These are phyloP conservation scores for Colletotrichum echinochloae DNA, from an alignment of 2,329 filamentous ascomycete genomes.

Conservation along the genomic window DNA sequence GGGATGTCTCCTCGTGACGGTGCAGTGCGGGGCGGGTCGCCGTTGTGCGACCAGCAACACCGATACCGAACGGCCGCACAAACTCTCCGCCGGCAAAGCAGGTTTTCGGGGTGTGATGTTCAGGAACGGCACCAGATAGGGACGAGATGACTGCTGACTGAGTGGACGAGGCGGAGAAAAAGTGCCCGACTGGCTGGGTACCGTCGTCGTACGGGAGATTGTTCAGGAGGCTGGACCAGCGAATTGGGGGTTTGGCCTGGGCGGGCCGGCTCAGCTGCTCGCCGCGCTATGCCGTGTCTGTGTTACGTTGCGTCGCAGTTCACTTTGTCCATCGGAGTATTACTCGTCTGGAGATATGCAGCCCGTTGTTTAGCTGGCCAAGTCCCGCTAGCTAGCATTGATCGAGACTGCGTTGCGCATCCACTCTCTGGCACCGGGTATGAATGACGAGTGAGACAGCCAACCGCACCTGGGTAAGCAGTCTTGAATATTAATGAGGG, in stretches of 20 bases:
- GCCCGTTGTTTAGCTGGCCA: constrained; percentile 19
- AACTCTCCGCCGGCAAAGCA: constrained; percentile 4
- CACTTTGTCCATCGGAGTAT: constrained; percentile 32
- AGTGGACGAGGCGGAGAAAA: neutral
- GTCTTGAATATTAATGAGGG: constrained; percentile 7
- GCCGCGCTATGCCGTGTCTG: constrained; percentile 6
- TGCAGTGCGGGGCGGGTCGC: neutral
- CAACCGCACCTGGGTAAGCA: constrained; percentile 20
- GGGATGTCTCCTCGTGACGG: neutral
- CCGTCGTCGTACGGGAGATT: constrained; percentile 18
- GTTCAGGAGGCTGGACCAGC: constrained; percentile 9
- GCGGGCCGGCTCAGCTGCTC: neutral
- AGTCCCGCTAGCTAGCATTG: constrained; percentile 23
- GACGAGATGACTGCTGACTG: constrained; percentile 3
- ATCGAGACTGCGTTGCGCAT: constrained; percentile 23
- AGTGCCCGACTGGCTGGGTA: constrained; percentile 13
- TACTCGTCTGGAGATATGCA: constrained; percentile 30
- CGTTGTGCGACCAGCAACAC: constrained; percentile 7
- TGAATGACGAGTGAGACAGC: constrained; percentile 22
- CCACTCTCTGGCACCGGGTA: constrained; percentile 15
- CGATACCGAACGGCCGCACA: constrained; percentile 36
- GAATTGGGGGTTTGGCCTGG: constrained; percentile 8
- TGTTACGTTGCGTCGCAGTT: constrained; percentile 19
- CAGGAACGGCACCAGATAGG: constrained; percentile 13
- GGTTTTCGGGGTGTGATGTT: constrained; percentile 21